These are phyloP conservation scores for Boletus rubescentipes DNA, from an alignment of 768 basidiomycete species.

Conservation along the genomic window DNA sequence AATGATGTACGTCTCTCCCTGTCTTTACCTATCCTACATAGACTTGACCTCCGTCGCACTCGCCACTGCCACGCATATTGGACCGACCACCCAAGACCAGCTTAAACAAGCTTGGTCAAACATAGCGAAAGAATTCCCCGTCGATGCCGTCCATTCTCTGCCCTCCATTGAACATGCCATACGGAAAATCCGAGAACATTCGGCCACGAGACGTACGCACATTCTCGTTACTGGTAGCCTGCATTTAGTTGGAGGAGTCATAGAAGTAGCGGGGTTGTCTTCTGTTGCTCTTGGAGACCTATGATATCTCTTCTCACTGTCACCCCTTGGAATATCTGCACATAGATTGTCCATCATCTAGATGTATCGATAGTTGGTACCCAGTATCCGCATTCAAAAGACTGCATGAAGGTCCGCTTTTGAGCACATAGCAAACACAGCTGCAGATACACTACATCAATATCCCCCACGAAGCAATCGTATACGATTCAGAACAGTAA, in stretches of 20 bases:
- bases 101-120: constrained; percentile 72
- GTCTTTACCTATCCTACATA: constrained; percentile 30
- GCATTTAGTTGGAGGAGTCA: constrained; percentile 90
- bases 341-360: constrained; percentile 2
- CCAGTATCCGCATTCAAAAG: constrained; percentile 38
- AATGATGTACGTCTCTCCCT: neutral
- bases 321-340: neutral
- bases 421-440: neutral
- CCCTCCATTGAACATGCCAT: constrained; percentile 91
- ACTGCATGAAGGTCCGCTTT: constrained; percentile 2
- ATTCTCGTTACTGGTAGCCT: constrained; percentile 92
- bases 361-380: neutral
- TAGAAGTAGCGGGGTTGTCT: constrained; percentile 87
- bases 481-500: neutral
- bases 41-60: constrained; percentile 77
- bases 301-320: neutral
- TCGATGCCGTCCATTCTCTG: constrained; percentile 68
- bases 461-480: neutral
- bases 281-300: constrained; percentile 55
- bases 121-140: constrained; percentile 60
- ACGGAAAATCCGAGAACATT: constrained; percentile 52
- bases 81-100: constrained; percentile 73
- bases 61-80: constrained; percentile 56
- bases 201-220: constrained; percentile 37
- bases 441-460: neutral